Evolutionary conservation across 1,139 yeast genomes (phyloP), one percentile per base, ranked within the genome.

Genomic region (Geotrichum phurueaensis): DNA sequence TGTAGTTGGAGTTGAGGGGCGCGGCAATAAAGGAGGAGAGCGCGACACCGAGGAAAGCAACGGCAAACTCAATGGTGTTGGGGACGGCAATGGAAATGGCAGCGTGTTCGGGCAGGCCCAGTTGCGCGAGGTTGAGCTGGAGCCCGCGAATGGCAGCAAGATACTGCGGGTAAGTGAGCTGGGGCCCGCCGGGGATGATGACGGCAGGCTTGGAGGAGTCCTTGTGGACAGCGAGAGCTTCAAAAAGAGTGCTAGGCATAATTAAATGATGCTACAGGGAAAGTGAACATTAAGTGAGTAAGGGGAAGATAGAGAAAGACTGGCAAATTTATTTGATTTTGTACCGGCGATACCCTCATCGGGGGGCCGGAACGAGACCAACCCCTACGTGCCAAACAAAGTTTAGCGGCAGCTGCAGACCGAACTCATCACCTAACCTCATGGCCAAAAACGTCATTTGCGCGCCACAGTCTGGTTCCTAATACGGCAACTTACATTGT

Each of bases 1-100:
- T 83, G 71, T 84, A 84, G 60, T 78, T 78, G 15, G 88, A 80
- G 68, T 85, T 85, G 68, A 85, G 73, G 3, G 90, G 90, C 3
- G 88, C 87, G 23, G 86, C 86, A 52, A 84, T 75, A 66, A 80
- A 76, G 0, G 83, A 80, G 29, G 82, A 78, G 65, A 81, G 78
- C 1, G 87, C 81, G 23, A 80, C 75, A 1, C 82, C 85, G 23
- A 84, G 70, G 67, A 84, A 85, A 0, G 81, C 74, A 9, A 79
- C 78, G 2, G 81, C 78, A 59, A 84, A 80, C 66, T 85, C 89
- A 45, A 85, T 68, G 4, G 81, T 75, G 69, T 85, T 85, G 43
- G 85, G 84, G 62, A 85, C 72, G 0, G 87, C 78, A 50, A 85
- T 83, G 0, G 86, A 85, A 57, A 85, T 76, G 1, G 86, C 79